Evolutionary conservation across 2,329 filamentous ascomycete species (phyloP).

Genomic region (Fusarium scirpi): DNA sequence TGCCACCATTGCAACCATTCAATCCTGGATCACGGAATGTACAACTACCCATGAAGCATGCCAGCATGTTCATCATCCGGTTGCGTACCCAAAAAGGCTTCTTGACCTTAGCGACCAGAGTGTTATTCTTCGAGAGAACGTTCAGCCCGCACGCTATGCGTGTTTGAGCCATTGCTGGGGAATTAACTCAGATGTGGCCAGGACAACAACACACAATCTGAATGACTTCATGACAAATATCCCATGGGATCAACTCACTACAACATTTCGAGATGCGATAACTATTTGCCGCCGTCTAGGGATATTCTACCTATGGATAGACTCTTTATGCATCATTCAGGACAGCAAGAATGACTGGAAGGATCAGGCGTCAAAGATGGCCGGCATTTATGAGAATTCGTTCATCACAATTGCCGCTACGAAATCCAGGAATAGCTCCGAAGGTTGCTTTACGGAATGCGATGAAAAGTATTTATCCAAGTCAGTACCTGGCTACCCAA

Average conservation of each 20-base stretch:
- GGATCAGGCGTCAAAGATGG: not conserved
- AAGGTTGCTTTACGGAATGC: not conserved
- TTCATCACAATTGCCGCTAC: not conserved
- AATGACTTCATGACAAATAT: not conserved
- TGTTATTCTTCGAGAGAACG: not conserved
- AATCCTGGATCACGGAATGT: not conserved
- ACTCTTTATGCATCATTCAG: not conserved
- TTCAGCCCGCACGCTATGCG: not conserved
- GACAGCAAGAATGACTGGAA: not conserved
- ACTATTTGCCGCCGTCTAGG: not conserved
- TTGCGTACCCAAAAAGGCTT: not conserved
- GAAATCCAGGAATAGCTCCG: not conserved
- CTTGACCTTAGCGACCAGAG: not conserved
- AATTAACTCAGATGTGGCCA: accelerated
- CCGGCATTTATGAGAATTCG: not conserved
- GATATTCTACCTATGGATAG: not conserved
- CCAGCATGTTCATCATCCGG: not conserved
- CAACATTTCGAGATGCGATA: not conserved
- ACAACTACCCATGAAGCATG: not conserved
- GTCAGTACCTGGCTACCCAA: not conserved
- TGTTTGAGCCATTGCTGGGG: not conserved
- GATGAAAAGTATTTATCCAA: not conserved
- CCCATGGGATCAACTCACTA: not conserved
- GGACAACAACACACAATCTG: not conserved
- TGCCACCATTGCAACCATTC: accelerated